phyloP scores from a whole-genome alignment of 2,329 filamentous ascomycete genomes.

The Fusarium fracticaudum region DNA sequence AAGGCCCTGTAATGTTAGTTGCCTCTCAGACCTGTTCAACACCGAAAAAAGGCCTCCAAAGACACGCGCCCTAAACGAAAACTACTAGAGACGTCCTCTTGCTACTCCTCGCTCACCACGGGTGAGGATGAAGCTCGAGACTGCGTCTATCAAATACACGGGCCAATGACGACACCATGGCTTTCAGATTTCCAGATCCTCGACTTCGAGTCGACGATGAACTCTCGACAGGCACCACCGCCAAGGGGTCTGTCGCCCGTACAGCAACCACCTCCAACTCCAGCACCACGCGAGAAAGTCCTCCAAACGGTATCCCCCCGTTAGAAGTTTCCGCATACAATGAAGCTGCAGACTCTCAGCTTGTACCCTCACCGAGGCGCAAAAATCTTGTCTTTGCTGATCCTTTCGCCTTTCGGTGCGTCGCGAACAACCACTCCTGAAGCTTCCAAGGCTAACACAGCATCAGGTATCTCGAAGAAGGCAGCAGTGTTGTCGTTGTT shows the following conservation, averaged over 20 bases:
- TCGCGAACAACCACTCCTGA: neutral
- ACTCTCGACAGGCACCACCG: conserved; percentile 19
- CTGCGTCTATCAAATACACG: conserved; percentile 31
- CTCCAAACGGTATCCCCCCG: conserved; percentile 34
- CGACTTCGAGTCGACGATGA: conserved; percentile 45
- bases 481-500: conserved; percentile 78
- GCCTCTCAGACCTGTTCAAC: conserved; percentile 14
- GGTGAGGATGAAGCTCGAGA: conserved; percentile 41
- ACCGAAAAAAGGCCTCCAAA: conserved; percentile 28
- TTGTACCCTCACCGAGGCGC: conserved; percentile 37
- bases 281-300: conserved; percentile 31
- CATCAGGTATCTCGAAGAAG: conserved; percentile 82
- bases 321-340: conserved; percentile 32
- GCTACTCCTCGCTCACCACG: conserved; percentile 25
- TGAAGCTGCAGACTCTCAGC: conserved; percentile 20
- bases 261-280: conserved; percentile 22
- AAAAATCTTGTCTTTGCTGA: conserved; percentile 67
- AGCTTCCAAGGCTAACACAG: conserved; percentile 9
- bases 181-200: conserved; percentile 49
- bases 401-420: conserved; percentile 65
- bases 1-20: conserved; percentile 24
- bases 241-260: conserved; percentile 36
- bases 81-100: conserved; percentile 23
- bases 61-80: conserved; percentile 1
- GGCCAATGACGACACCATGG: conserved; percentile 50